A percentile compares a stretch with the other conserved stretches of the same genome.
Evolutionary conservation across 208 protist species (phyloP).

Genomic region (Acanthamoeba castellanii): DNA sequence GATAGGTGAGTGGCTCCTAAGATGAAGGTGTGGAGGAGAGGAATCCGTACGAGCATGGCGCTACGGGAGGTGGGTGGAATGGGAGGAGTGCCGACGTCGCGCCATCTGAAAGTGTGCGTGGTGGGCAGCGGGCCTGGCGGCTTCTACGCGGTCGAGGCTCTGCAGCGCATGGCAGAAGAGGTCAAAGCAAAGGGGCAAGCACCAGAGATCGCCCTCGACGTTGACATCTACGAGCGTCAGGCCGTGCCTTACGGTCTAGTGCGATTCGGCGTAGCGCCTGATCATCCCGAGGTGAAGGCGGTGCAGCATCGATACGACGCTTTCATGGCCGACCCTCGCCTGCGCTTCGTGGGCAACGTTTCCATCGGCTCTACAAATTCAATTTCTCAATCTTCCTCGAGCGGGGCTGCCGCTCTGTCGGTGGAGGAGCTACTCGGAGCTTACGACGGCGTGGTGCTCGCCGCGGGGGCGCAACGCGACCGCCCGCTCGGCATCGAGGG

Average conservation of each 20-base stretch:
- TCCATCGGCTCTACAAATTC: conserved; percentile 86
- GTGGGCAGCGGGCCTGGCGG: conserved; percentile 96
- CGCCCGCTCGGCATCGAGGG: conserved; percentile 89
- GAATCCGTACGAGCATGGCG: background rate
- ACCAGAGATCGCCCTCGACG: background rate
- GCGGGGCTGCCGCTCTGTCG: background rate
- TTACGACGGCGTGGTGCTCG: conserved; percentile 95
- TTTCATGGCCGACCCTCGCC: conserved; percentile 79
- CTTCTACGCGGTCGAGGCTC: conserved; percentile 95
- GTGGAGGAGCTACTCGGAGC: conserved; percentile 86
- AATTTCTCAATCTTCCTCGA: background rate
- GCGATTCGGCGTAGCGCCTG: conserved; percentile 97
- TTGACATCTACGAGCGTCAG: conserved; percentile 94
- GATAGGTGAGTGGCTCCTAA: background rate
- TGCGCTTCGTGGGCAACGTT: conserved; percentile 96
- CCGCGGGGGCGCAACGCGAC: conserved; percentile 92
- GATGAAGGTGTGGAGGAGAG: background rate
- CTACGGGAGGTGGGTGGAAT: background rate
- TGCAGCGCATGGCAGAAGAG: conserved; percentile 87
- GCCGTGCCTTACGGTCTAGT: conserved; percentile 97
- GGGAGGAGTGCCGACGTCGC: background rate
- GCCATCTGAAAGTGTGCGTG: conserved; percentile 81
- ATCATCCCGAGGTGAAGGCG: conserved; percentile 98
- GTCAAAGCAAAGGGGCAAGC: background rate
- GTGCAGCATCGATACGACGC: conserved; percentile 93